Conservation (phyloP, 495 filamentous ascomycete genomes). For the Neurospora sp. region DNA sequence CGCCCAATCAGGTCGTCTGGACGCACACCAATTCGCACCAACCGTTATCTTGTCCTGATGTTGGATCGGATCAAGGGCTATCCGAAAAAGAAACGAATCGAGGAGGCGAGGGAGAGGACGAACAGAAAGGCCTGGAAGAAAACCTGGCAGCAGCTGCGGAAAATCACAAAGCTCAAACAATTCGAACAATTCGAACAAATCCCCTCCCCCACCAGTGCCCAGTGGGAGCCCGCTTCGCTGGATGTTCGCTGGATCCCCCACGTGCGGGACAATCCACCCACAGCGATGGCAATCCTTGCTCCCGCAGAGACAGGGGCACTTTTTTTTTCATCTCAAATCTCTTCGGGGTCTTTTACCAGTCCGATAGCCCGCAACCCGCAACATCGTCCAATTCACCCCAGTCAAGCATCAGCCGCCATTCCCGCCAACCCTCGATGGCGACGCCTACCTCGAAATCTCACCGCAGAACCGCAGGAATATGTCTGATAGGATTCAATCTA, state of each 20-base stretch:
- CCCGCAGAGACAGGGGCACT: not conserved
- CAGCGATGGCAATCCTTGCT: not conserved
- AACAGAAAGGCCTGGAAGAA: not conserved
- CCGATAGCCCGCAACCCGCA: not conserved
- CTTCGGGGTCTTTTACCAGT: not conserved
- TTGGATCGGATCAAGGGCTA: not conserved
- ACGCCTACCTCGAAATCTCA: not conserved
- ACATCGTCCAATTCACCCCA: not conserved
- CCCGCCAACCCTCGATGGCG: not conserved
- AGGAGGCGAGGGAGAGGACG: not conserved
- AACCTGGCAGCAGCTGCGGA: not conserved
- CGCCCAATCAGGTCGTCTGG: not conserved
- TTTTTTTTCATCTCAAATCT: not conserved
- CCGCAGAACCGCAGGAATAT: not conserved
- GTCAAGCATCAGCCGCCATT: not conserved
- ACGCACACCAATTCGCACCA: not conserved
- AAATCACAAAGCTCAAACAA: not conserved
- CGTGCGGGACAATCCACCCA: not conserved
- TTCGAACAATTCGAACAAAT: not conserved
- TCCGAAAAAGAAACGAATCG: not conserved
- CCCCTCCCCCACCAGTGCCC: not conserved
- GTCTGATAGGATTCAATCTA: not conserved
- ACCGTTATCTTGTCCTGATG: not conserved
- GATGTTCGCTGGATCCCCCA: not conserved
- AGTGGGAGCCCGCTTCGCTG: not conserved